Percentiles rank a stretch among this genome's conserved stretches.
phyloP scores from a whole-genome alignment of 139 green algal genomes.

The Micractinium conductrix region DNA sequence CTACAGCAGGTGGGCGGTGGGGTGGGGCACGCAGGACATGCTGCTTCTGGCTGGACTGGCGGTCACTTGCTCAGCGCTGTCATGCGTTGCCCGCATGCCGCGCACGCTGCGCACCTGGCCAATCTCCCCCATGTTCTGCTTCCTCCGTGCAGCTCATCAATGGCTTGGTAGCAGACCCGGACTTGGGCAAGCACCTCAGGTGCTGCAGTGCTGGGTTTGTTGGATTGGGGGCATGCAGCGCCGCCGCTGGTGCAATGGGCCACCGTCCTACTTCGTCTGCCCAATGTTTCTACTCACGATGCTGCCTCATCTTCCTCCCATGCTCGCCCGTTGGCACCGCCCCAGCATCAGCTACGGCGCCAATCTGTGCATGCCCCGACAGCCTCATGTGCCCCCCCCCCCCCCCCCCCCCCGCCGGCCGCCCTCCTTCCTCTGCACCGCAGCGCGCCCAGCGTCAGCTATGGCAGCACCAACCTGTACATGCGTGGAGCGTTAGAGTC shows the following conservation, averaged over 20 bases:
- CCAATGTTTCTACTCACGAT: not conserved
- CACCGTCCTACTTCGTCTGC: too few species aligned
- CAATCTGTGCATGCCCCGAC: too few species aligned
- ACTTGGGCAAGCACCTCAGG: constrained; percentile 67
- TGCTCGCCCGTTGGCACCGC: not conserved
- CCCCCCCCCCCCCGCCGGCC: too few species aligned
- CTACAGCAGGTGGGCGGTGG: constrained; percentile 71
- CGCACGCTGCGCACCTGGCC: too few species aligned
- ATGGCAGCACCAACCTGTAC: constrained; percentile 85
- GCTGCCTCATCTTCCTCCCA: not conserved
- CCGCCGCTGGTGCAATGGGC: not conserved
- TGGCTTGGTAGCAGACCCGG: constrained; percentile 61
- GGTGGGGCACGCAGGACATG: too few species aligned
- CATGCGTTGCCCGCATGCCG: too few species aligned
- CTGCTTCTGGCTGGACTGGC: too few species aligned
- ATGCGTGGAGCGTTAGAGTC: constrained; percentile 89
- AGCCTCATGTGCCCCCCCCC: too few species aligned
- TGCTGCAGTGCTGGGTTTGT: not conserved
- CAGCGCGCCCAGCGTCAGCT: constrained; percentile 79
- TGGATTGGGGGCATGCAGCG: not conserved
- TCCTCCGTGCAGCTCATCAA: constrained; percentile 81
- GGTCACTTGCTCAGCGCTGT: too few species aligned
- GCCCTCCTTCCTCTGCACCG: not conserved
- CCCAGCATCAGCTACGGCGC: not conserved
- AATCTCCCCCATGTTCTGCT: too few species aligned